Evolutionary conservation across 805 yeast species (phyloP), one percentile per base, ranked within the genome.

Genomic region (Kodamaea sagamina): DNA sequence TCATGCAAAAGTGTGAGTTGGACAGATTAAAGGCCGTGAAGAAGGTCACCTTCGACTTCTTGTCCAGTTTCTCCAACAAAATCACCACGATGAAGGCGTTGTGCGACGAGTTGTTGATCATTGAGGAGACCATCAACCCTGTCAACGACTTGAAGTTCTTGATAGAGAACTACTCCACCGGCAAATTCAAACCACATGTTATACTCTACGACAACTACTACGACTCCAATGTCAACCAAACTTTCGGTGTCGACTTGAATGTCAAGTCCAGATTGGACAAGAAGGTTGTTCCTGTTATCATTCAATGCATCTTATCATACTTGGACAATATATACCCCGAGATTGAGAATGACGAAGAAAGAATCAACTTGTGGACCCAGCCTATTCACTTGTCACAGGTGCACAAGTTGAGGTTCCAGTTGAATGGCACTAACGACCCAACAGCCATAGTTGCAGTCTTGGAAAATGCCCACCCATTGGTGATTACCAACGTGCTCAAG

Each of bases 1-100:
- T 84, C 58, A 80, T 88, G 86, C 92, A 87, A 59, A 77, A 82
- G 53, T 87, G 93, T 65, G 96, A 88, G 63, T 61, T 78, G 26
- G 95, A 88, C 63, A 75, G 96, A 49, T 68, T 86, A 46, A 74
- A 75, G 49, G 93, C 93, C 0, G 67, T 88, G 47, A 86, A 87
- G 60, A 83, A 85, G 47, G 90, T 82, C 1, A 76, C 85, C 8
- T 71, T 79, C 41, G 95, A 87, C 58, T 86, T 85, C 52, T 67
- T 85, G 16, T 79, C 88, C 0, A 73, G 84, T 2, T 70, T 86
- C 26, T 74, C 87, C 27, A 81, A 79, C 54, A 79, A 77, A 39
- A 72, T 82, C 27, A 72, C 81, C 4, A 67, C 77, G 2, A 64
- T 85, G 54, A 81, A 82, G 58, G 64, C 77, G 4, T 63, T 79